Evolutionary conservation across 768 basidiomycete genomes (phyloP), one percentile per base, ranked within the genome.

Genomic region (Pleurotus cornucopiae): DNA sequence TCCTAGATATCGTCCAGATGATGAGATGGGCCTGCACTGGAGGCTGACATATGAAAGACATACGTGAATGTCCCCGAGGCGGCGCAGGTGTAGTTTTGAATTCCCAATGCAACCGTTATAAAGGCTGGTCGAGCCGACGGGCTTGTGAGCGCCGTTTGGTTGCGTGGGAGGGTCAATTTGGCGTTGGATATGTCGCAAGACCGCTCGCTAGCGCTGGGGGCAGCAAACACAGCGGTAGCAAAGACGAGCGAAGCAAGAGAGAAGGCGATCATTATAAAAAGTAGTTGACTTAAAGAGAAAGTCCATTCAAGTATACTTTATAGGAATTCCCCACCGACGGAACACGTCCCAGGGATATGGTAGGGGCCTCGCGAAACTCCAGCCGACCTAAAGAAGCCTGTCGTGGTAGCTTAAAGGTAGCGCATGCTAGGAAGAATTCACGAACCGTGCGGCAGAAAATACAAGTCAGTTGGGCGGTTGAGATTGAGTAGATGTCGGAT

Each of bases 51-150:
- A 20, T n/a, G 7, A 53, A 55, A 40, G 11, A 62, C 78, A 59
- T 54, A 83, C 82, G 72, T 71, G 61, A 71, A 83, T 53, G 71
- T 76, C 55, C 71, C 79, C 41, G 70, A 67, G 44, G 57, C 41
- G 6, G 41, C 63, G 37, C 82, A 83, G 30, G 79, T 83, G 64
- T 83, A 84, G 64, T 83, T 82, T 63, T 83, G 81, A 13, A 72
- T 73, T 20, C 80, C 77, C 47, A 80, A 64, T 6, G 69, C 79
- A 13, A 81, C 63, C 7, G 71, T 73, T 48, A 82, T 72, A 62
- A 70, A 79, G 6, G 66, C 69, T 1, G 73, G 68, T 0, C 66
- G 56, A 14, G 60, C 57, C 3, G 67, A 64, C 4, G 79, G 79
- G n/a, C 63, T 64, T 2, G 70, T 61, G 47, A 81, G 67, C 0